Conservation (phyloP, 352 stramenopile genomes). For the Phytophthora citrophthora region DNA sequence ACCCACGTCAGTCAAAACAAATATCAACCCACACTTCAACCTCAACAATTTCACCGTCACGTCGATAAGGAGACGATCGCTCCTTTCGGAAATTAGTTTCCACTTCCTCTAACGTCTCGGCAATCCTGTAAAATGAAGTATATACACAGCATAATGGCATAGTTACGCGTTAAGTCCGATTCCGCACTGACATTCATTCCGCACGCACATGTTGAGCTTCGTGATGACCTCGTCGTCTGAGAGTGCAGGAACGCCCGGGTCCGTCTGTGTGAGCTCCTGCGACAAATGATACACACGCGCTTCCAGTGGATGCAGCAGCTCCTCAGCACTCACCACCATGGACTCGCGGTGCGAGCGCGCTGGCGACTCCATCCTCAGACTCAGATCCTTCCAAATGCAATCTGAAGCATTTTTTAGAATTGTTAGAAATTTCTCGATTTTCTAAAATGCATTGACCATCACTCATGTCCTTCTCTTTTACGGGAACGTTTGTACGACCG, state of each 20-base stretch:
- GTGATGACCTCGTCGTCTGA: conserved; percentile 66
- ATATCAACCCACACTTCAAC: conserved; percentile 8
- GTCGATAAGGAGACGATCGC: conserved; percentile 67
- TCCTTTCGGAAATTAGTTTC: conserved; percentile 83
- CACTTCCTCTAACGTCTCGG: conserved; percentile 78
- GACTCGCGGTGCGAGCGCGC: conserved; percentile 35
- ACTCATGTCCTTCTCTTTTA: no score
- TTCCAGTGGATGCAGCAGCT: conserved; percentile 66
- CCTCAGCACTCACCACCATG: conserved; percentile 39
- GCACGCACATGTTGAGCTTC: conserved; percentile 81
- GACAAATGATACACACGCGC: conserved; percentile 65
- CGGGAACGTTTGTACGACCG: no score
- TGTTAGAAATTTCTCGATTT: conserved; percentile 2
- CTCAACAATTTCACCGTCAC: conserved; percentile 55
- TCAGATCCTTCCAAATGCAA: conserved; percentile 15
- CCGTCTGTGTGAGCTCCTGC: conserved; percentile 63
- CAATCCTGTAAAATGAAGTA: conserved; percentile 48
- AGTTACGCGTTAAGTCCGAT: conserved; percentile 5
- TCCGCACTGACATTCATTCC: conserved; percentile 7
- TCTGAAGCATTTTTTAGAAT: neutral
- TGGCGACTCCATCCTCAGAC: conserved; percentile 16
- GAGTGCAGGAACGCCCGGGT: conserved; percentile 42
- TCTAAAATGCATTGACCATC: neutral
- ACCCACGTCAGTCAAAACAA: conserved; percentile 2
- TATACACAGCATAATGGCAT: conserved; percentile 7